phyloP scores from a whole-genome alignment of 805 yeast species.

The Groenewaldozyma salmanticensis region DNA sequence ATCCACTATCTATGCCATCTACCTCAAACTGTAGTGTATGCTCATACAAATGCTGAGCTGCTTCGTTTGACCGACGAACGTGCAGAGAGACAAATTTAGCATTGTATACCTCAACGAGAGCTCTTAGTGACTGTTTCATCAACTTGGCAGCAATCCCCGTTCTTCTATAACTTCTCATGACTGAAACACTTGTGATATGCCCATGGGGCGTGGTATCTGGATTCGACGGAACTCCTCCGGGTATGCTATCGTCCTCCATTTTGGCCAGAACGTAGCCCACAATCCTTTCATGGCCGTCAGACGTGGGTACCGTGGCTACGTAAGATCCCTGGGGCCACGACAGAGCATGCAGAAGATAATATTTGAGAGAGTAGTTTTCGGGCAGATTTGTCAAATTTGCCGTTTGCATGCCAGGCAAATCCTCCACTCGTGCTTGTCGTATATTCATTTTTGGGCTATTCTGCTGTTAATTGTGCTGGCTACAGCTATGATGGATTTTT shows the following conservation, averaged over 20 bases:
- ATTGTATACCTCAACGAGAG: slow-evolving; percentile 69
- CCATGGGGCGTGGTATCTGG: slow-evolving; percentile 45
- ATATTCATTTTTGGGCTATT: slow-evolving; percentile 45
- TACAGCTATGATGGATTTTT: no score
- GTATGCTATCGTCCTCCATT: slow-evolving; percentile 72
- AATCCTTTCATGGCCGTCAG: slow-evolving; percentile 65
- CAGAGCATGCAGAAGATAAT: slow-evolving; percentile 84
- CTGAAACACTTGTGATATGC: slow-evolving; percentile 87
- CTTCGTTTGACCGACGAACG: slow-evolving; percentile 86
- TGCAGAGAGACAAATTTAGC: slow-evolving; percentile 84
- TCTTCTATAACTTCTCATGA: slow-evolving; percentile 90
- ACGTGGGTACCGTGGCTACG: slow-evolving; percentile 68
- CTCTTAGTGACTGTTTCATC: slow-evolving; percentile 59
- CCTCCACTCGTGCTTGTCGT: slow-evolving; percentile 77
- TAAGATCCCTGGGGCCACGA: slow-evolving; percentile 98
- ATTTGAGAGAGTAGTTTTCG: slow-evolving; percentile 86
- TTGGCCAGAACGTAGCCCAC: slow-evolving; percentile 96
- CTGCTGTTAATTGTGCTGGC: neutral
- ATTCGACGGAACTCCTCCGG: slow-evolving; percentile 6
- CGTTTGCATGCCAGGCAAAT: slow-evolving; percentile 91
- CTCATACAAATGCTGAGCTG: slow-evolving; percentile 85
- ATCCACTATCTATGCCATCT: slow-evolving; percentile 70
- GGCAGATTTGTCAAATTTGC: slow-evolving; percentile 88
- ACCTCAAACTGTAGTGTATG: slow-evolving; percentile 81
- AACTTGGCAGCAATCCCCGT: slow-evolving; percentile 85